phyloP scores from a whole-genome alignment of 768 basidiomycete genomes.

The Macrolepiota fuliginosa region DNA sequence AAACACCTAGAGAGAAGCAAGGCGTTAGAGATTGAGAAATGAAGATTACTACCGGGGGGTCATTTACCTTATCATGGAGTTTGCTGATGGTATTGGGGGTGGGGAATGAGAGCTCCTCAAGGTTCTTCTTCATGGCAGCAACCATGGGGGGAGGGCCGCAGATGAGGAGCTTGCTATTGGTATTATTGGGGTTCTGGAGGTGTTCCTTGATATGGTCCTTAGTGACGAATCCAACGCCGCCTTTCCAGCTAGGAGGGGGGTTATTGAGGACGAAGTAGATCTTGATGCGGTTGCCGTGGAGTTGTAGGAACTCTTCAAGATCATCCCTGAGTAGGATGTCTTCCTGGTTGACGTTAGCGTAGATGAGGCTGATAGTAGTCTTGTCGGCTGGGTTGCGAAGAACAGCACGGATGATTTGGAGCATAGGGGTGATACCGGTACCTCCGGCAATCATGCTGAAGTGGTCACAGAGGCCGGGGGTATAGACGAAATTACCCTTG shows the following conservation, averaged over 20 bases:
- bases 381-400: slow-evolving; percentile 85
- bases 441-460: slow-evolving; percentile 98
- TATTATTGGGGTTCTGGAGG: slow-evolving; percentile 60
- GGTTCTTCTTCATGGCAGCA: slow-evolving; percentile 68
- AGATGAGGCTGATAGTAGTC: slow-evolving; percentile 85
- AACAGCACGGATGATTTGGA: slow-evolving; percentile 94
- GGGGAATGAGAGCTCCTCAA: slow-evolving; percentile 85
- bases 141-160: slow-evolving; percentile 73
- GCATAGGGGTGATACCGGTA: slow-evolving; percentile 98
- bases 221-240: slow-evolving; percentile 90
- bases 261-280: slow-evolving; percentile 94
- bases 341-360: slow-evolving; percentile 91
- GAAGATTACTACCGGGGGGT: slow-evolving; percentile 10
- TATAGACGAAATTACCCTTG: slow-evolving; percentile 91
- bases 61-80: slow-evolving; percentile 75
- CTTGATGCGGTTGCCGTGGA: slow-evolving; percentile 59
- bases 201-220: slow-evolving; percentile 86
- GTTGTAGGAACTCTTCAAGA: slow-evolving; percentile 72
- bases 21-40: slow-evolving; percentile 6
- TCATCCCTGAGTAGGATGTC: slow-evolving; percentile 92
- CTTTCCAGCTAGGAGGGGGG: slow-evolving; percentile 82
- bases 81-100: slow-evolving; percentile 90
- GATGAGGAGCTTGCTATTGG: slow-evolving; percentile 81
- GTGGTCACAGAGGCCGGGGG: slow-evolving; percentile 65
- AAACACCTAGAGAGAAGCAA: slow-evolving; percentile 32